Conservation (phyloP, 306 rosid species). For the Amphicarpaea edgeworthii region DNA sequence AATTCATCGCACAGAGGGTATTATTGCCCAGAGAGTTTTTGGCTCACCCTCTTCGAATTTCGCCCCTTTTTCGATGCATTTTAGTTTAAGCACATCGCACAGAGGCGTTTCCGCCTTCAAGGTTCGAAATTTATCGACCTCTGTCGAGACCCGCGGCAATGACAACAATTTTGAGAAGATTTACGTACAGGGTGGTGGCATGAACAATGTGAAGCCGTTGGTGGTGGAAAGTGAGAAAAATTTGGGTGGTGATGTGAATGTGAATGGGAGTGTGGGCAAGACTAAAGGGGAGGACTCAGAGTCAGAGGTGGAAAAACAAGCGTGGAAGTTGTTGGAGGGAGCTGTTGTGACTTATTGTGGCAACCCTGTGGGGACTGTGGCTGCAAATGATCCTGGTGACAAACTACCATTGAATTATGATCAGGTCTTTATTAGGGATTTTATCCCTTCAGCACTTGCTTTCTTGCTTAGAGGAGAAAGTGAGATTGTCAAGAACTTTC, state of each 20-base stretch:
- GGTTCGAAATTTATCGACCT: constrained; percentile 61
- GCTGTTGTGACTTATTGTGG: constrained; percentile 82
- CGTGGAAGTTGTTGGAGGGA: constrained; percentile 71
- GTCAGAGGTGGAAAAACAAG: constrained; percentile 62
- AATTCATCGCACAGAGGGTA: constrained; percentile 28
- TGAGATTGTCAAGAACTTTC: constrained; percentile 85
- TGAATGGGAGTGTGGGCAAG: constrained; percentile 42
- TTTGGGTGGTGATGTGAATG: constrained; percentile 39
- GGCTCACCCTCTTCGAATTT: constrained; percentile 51
- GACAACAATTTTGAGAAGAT: constrained; percentile 74
- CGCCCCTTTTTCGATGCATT: constrained; percentile 52
- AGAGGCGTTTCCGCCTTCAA: constrained; percentile 49
- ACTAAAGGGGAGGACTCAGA: constrained; percentile 37
- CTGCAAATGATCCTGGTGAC: constrained; percentile 84
- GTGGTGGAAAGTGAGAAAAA: constrained; percentile 63
- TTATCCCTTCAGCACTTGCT: constrained; percentile 82
- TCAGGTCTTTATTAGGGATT: constrained; percentile 86
- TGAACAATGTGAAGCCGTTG: constrained; percentile 69
- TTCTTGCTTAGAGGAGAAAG: constrained; percentile 84
- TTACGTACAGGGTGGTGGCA: constrained; percentile 70
- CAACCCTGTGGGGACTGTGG: constrained; percentile 82
- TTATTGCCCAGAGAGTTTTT: constrained; percentile 40
- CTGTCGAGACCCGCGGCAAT: constrained; percentile 63
- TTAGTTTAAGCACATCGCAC: constrained; percentile 26
- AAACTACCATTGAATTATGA: constrained; percentile 77